A percentile compares a stretch with the other conserved stretches of the same genome.
These are phyloP conservation scores for Globisporangium mamillatum DNA, from an alignment of 352 stramenopile species.

Conservation along the genomic window DNA sequence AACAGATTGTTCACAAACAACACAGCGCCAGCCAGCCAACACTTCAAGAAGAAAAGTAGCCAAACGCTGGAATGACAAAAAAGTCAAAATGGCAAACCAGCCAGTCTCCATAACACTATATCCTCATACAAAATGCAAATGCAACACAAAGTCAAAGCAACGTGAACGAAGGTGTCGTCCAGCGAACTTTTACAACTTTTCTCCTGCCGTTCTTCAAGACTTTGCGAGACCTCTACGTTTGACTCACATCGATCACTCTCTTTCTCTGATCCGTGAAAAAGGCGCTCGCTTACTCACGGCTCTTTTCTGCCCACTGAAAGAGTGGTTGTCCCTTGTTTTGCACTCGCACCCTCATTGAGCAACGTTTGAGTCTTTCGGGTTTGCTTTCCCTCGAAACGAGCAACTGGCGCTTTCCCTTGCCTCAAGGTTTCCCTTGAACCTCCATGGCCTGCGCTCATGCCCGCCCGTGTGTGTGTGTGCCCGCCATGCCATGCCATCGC, in stretches of 20 bases:
- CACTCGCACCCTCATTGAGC: background rate
- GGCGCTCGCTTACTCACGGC: background rate
- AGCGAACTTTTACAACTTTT: background rate
- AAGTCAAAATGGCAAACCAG: background rate
- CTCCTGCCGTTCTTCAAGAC: background rate
- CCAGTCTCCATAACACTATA: no score
- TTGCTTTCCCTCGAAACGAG: background rate
- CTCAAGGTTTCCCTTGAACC: conserved; percentile 1
- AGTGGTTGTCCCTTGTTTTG: background rate
- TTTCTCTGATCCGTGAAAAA: conserved; percentile 2
- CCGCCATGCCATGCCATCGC: background rate
- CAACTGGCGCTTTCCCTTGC: background rate
- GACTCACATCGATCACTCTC: background rate
- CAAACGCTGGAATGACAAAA: background rate
- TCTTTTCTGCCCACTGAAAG: background rate
- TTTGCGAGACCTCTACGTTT: background rate
- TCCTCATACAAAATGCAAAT: background rate
- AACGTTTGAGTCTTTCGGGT: background rate
- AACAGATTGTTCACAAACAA: background rate
- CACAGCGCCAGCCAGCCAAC: background rate
- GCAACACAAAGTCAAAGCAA: background rate
- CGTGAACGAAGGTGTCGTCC: background rate
- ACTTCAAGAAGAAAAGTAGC: conserved; percentile 8
- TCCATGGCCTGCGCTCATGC: background rate
- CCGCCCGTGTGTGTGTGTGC: background rate